Percentiles rank a stretch among this genome's conserved stretches.
phyloP scores from a whole-genome alignment of 1,284 basidiomycete genomes.

The Melampsora americana region DNA sequence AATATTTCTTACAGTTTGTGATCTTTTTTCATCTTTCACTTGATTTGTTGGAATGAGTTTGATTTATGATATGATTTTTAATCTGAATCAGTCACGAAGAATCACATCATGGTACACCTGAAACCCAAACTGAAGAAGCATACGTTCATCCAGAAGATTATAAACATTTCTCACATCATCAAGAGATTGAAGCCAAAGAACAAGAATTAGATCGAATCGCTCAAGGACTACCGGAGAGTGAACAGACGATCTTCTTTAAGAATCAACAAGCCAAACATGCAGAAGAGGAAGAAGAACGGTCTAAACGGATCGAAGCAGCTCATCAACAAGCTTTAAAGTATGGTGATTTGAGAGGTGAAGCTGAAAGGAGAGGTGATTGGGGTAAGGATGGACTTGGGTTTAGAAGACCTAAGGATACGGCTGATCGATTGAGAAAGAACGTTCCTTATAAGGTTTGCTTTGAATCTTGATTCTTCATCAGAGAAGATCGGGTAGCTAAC shows the following conservation, averaged over 20 bases:
- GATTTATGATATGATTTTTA: too few species aligned
- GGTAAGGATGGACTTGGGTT: conserved; percentile 65
- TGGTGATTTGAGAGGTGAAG: conserved; percentile 56
- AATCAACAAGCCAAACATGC: conserved; percentile 56
- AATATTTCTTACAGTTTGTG: conserved; percentile 55
- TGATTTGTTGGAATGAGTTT: not conserved
- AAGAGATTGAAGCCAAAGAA: conserved; percentile 78
- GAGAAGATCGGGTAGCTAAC: conserved; percentile 37
- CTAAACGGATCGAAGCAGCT: conserved; percentile 39
- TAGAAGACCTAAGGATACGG: conserved; percentile 66
- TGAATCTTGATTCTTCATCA: conserved; percentile 11
- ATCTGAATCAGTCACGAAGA: conserved; percentile 58
- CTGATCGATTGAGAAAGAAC: conserved; percentile 69
- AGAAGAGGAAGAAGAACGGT: conserved; percentile 46
- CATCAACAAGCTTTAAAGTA: conserved; percentile 56
- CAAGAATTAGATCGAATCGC: conserved; percentile 74
- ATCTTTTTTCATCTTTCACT: not conserved
- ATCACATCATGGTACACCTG: conserved; percentile 86
- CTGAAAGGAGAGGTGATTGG: conserved; percentile 66
- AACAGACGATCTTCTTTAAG: conserved; percentile 55
- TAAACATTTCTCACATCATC: conserved; percentile 84
- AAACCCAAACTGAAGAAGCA: conserved; percentile 91
- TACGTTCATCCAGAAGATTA: conserved; percentile 86
- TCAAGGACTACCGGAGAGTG: conserved; percentile 63
- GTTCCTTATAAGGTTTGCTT: conserved; percentile 74